These are phyloP conservation scores for Tuber indicum DNA, from an alignment of 495 filamentous ascomycete species.

Conservation along the genomic window DNA sequence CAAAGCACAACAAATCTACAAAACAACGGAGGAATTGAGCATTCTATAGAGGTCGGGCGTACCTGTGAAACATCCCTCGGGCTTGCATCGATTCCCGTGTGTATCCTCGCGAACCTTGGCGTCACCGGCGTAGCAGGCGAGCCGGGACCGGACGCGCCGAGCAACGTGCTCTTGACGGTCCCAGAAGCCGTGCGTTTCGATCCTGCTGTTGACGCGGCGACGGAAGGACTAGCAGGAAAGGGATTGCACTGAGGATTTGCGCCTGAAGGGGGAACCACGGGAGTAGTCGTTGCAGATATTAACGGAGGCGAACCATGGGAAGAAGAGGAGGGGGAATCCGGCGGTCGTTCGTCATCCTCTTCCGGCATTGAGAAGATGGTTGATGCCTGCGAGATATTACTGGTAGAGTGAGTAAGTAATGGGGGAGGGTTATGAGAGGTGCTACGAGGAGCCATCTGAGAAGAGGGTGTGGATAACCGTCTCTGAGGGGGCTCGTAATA, in stretches of 20 bases:
- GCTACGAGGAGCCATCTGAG: slow-evolving; percentile 25
- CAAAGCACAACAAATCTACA: slow-evolving; percentile 17
- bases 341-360: slow-evolving; percentile 28
- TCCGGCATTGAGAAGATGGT: slow-evolving; percentile 36
- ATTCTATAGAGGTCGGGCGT: slow-evolving; percentile 31
- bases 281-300: slow-evolving; percentile 36
- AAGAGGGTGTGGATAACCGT: slow-evolving; percentile 28
- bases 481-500: slow-evolving; percentile 35
- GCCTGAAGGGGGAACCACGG: slow-evolving; percentile 35
- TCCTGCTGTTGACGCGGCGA: slow-evolving; percentile 32
- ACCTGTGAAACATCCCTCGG: slow-evolving; percentile 42
- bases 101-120: slow-evolving; percentile 36
- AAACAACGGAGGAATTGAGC: slow-evolving; percentile 32
- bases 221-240: slow-evolving; percentile 38
- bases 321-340: slow-evolving; percentile 25
- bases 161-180: slow-evolving; percentile 37
- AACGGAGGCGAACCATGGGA: slow-evolving; percentile 34
- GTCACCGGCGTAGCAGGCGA: slow-evolving; percentile 37
- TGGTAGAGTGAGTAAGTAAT: slow-evolving; percentile 30
- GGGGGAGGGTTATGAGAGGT: slow-evolving; percentile 28
- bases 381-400: slow-evolving; percentile 31
- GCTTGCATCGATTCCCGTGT: slow-evolving; percentile 36
- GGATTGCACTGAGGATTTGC: slow-evolving; percentile 38
- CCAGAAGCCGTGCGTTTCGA: slow-evolving; percentile 40
- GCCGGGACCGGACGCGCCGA: slow-evolving; percentile 33